These are phyloP conservation scores for Apiospora koreana DNA, from an alignment of 2,329 filamentous ascomycete genomes.

Conservation along the genomic window DNA sequence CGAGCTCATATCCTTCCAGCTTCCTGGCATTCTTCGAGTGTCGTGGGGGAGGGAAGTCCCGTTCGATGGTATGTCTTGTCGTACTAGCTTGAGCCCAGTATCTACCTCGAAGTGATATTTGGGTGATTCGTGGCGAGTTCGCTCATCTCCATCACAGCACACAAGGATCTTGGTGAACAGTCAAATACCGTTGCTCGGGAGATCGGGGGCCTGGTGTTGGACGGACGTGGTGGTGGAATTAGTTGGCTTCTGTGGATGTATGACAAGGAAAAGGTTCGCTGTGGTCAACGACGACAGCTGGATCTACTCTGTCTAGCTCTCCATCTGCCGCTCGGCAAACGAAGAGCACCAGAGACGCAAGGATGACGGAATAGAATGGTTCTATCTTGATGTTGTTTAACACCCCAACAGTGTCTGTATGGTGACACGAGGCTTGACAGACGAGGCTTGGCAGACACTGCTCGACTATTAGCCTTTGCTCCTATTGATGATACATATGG, in stretches of 20 bases:
- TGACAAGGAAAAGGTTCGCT: neutral
- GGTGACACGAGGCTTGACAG: neutral
- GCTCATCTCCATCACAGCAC: neutral
- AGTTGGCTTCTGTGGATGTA: neutral
- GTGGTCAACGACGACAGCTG: neutral
- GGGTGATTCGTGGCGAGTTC: neutral
- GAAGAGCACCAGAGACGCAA: neutral
- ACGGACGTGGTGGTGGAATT: neutral
- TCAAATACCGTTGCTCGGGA: neutral
- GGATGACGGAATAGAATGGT: neutral
- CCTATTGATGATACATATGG: neutral
- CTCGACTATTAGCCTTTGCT: neutral
- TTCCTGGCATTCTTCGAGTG: neutral
- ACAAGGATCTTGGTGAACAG: neutral
- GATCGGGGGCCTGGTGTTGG: neutral
- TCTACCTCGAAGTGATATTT: neutral
- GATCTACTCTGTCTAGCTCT: neutral
- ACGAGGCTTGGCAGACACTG: neutral
- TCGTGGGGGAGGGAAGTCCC: neutral
- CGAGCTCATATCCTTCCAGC: neutral
- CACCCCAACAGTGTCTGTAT: neutral
- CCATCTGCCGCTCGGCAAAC: neutral
- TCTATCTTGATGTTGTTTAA: neutral
- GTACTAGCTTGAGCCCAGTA: neutral
- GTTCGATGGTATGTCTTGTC: neutral